These are phyloP conservation scores for Forsythia suspensa DNA, from an alignment of 257 asterid genomes.

Conservation along the genomic window DNA sequence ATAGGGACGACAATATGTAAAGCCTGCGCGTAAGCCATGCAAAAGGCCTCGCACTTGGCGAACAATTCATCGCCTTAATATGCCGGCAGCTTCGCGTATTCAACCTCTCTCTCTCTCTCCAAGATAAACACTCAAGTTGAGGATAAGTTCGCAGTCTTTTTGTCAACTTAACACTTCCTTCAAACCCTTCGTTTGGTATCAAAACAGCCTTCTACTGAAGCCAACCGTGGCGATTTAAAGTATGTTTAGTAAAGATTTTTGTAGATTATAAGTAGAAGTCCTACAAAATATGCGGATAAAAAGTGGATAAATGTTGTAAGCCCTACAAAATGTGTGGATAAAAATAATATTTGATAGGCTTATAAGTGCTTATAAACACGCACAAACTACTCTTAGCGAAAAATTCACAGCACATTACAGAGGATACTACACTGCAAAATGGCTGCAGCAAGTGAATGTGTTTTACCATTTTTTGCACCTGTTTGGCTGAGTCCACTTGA, in stretches of 20 bases:
- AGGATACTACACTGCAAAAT: conserved; percentile 54
- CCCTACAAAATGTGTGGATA: no score
- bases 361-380: no score
- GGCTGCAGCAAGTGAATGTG: conserved; percentile 59
- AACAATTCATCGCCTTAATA: neutral
- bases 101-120: neutral
- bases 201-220: neutral
- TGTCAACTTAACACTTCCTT: conserved; percentile 42
- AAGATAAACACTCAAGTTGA: conserved; percentile 35
- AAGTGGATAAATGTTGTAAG: no score
- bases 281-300: no score
- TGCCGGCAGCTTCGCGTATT: conserved; percentile 22
- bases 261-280: no score
- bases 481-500: conserved; percentile 65
- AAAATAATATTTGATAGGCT: no score
- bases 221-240: conserved; percentile 4
- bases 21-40: conserved; percentile 29
- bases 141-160: conserved; percentile 41
- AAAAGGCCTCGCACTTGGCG: conserved; percentile 28
- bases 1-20: no score
- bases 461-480: conserved; percentile 47
- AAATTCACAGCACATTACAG: conserved; percentile 65
- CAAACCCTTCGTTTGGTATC: conserved; percentile 18
- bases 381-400: neutral
- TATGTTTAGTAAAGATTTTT: no score